Evolutionary conservation across 2,329 filamentous ascomycete species (phyloP).

Genomic region (Epicoccum nigrum): DNA sequence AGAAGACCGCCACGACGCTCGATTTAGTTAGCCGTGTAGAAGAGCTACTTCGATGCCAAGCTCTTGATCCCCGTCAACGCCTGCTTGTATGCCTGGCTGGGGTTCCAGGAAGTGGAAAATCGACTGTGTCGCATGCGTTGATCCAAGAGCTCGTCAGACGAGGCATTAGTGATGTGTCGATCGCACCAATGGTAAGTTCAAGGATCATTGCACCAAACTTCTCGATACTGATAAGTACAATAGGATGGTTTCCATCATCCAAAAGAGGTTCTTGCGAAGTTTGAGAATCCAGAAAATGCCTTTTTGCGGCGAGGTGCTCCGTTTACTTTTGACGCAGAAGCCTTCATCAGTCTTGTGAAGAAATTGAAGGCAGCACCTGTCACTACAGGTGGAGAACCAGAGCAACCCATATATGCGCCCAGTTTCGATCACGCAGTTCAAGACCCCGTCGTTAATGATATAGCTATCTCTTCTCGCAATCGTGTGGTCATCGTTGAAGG

Average conservation of each 20-base stretch:
- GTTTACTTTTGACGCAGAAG: conserved; percentile 34
- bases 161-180: conserved; percentile 25
- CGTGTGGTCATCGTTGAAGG: conserved; percentile 34
- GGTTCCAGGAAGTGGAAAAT: conserved; percentile 37
- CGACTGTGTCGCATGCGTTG: conserved; percentile 32
- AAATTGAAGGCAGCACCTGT: conserved; percentile 24
- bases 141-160: conserved; percentile 27
- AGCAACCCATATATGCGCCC: conserved; percentile 25
- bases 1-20: conserved; percentile 19
- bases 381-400: conserved; percentile 21
- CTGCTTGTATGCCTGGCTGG: conserved; percentile 36
- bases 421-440: conserved; percentile 36
- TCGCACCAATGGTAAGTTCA: conserved; percentile 35
- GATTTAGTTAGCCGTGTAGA: conserved; percentile 29
- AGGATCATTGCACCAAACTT: not conserved
- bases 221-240: not conserved
- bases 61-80: conserved; percentile 25
- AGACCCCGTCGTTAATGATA: conserved; percentile 27
- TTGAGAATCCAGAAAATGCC: conserved; percentile 25
- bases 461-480: conserved; percentile 28
- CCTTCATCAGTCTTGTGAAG: conserved; percentile 26
- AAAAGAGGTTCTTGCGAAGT: conserved; percentile 23
- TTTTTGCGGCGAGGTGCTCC: conserved; percentile 35
- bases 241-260: conserved; percentile 39
- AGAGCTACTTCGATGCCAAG: conserved; percentile 28